Conservation (phyloP, 208 protist genomes). For the Acanthamoeba castellanii region DNA sequence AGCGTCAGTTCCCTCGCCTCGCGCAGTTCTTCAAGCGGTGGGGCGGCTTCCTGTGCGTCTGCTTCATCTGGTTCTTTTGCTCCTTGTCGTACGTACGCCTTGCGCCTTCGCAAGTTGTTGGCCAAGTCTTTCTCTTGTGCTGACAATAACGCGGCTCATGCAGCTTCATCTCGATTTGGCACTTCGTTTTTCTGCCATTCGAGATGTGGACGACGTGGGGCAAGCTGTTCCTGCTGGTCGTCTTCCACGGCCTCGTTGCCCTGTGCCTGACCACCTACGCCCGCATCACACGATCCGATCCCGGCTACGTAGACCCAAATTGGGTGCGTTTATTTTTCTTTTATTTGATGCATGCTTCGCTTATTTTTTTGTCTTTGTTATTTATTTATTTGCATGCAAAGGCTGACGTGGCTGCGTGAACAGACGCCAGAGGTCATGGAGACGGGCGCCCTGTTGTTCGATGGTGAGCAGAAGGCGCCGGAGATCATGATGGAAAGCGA, state of each 20-base stretch:
- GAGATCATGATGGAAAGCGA: not conserved
- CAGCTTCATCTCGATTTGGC: slow-evolving; percentile 30
- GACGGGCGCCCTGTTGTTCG: not conserved
- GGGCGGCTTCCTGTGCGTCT: not conserved
- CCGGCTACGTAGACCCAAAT: not conserved
- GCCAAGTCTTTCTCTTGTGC: not conserved
- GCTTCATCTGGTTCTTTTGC: slow-evolving; percentile 7
- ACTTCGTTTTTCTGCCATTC: slow-evolving; percentile 2
- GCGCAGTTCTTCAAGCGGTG: not conserved
- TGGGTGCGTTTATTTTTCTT: not conserved
- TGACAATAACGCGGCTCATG: too few relatives aligned
- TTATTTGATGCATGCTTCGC: not conserved
- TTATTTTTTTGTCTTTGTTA: too few relatives aligned
- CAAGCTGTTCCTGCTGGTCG: not conserved
- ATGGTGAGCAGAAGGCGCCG: not conserved
- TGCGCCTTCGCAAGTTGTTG: not conserved
- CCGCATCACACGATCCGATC: not conserved
- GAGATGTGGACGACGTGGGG: not conserved
- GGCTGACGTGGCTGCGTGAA: too few relatives aligned
- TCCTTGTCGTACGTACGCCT: not conserved
- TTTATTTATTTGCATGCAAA: not conserved
- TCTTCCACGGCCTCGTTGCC: not conserved
- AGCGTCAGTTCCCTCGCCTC: not conserved
- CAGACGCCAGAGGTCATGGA: not conserved
- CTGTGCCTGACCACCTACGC: not conserved